These are phyloP conservation scores for Tubosaeta sp. DNA, from an alignment of 768 basidiomycete genomes.

Conservation along the genomic window DNA sequence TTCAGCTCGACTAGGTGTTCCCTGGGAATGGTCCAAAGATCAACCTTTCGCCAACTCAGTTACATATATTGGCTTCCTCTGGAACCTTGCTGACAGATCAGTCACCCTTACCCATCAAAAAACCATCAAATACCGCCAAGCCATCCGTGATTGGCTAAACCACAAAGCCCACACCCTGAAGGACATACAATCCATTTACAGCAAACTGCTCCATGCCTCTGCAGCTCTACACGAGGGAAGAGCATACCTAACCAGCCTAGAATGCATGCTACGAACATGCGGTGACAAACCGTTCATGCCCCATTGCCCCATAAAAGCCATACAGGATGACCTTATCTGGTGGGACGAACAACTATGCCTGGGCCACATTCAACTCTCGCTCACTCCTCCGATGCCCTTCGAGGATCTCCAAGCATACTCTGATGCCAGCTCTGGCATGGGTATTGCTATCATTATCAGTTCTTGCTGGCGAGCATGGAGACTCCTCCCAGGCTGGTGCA, in stretches of 20 bases:
- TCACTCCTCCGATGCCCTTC: not conserved
- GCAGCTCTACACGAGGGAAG: constrained; percentile 28
- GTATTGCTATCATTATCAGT: not conserved
- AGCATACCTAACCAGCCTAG: constrained; percentile 39
- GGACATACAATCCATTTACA: constrained; percentile 3
- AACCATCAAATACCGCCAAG: constrained; percentile 1
- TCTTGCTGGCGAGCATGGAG: not conserved
- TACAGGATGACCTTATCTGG: not conserved
- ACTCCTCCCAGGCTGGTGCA: not conserved
- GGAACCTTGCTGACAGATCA: constrained; percentile 34
- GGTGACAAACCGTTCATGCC: constrained; percentile 30
- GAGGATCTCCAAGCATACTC: not conserved
- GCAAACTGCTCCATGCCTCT: constrained; percentile 11
- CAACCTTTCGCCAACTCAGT: not conserved
- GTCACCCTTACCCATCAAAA: constrained; percentile 26
- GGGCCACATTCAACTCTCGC: no score
- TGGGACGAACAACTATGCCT: not conserved
- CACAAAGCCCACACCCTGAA: not conserved
- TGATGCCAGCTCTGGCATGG: constrained; percentile 7
- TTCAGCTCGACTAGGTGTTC: not conserved
- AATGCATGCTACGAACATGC: constrained; percentile 32
- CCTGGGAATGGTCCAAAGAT: constrained; percentile 10
- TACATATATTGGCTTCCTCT: constrained; percentile 30
- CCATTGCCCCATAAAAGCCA: not conserved
- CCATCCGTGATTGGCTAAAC: constrained; percentile 3